These are phyloP conservation scores for Agrostemma githago DNA, from an alignment of 148 eudicot genomes.

Conservation along the genomic window DNA sequence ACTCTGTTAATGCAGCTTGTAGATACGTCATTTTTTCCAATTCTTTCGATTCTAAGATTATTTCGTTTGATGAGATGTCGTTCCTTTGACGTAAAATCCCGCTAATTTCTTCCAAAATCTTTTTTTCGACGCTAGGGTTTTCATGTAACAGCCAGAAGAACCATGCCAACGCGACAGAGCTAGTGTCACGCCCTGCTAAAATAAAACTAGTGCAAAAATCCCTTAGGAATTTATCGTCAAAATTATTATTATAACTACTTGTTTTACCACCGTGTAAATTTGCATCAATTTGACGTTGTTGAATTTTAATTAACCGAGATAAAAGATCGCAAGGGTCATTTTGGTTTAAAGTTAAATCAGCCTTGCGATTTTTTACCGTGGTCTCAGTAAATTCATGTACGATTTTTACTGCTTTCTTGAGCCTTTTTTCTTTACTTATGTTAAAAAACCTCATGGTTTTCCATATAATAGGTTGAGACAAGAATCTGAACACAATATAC, in stretches of 20 bases:
- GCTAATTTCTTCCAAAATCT: slow-evolving; percentile 33
- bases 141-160: slow-evolving; percentile 48
- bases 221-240: slow-evolving; percentile 34
- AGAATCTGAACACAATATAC: slow-evolving; percentile 42
- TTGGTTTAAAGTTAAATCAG: slow-evolving; percentile 23
- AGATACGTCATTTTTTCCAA: slow-evolving; percentile 47
- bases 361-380: slow-evolving; percentile 46
- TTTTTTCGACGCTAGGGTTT: slow-evolving; percentile 35
- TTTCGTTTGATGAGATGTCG: neutral
- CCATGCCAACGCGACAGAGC: slow-evolving; percentile 51
- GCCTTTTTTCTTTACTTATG: slow-evolving; percentile 34
- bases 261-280: neutral
- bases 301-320: slow-evolving; percentile 42
- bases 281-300: slow-evolving; percentile 8
- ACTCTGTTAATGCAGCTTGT: slow-evolving; percentile 48
- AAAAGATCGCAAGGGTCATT: slow-evolving; percentile 42
- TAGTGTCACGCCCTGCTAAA: slow-evolving; percentile 58
- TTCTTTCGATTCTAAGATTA: slow-evolving; percentile 34
- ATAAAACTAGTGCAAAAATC: slow-evolving; percentile 57
- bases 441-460: slow-evolving; percentile 36
- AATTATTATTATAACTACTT: neutral
- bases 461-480: slow-evolving; percentile 46
- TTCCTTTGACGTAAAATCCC: slow-evolving; percentile 23
- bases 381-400: slow-evolving; percentile 54
- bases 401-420: slow-evolving; percentile 31